A percentile compares a stretch with the other conserved stretches of the same genome.
These are phyloP conservation scores for Elsinoe australis DNA, from an alignment of 2,329 filamentous ascomycete species.

Conservation along the genomic window DNA sequence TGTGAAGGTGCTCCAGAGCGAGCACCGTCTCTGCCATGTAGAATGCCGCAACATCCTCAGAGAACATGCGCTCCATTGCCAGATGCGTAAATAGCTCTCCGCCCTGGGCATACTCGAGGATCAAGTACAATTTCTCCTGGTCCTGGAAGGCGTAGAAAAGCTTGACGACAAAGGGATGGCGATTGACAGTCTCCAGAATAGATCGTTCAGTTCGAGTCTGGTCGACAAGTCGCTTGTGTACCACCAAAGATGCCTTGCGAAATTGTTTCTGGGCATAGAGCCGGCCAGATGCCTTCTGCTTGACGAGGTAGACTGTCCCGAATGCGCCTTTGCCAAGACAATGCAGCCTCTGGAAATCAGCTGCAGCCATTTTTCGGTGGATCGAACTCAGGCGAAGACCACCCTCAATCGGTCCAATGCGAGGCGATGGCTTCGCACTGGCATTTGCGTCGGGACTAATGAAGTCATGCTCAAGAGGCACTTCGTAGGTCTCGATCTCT, in stretches of 20 bases:
- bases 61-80: constrained; percentile 88
- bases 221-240: constrained; percentile 92
- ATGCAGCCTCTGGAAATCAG: constrained; percentile 82
- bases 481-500: constrained; percentile 75
- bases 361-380: constrained; percentile 75
- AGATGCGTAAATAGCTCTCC: constrained; percentile 96
- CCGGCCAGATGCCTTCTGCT: constrained; percentile 76
- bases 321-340: constrained; percentile 96
- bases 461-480: constrained; percentile 77
- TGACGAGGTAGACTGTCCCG: constrained; percentile 88
- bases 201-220: constrained; percentile 95
- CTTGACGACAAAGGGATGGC: constrained; percentile 96
- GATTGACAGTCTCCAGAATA: constrained; percentile 90
- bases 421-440: constrained; percentile 26
- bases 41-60: constrained; percentile 80
- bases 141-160: constrained; percentile 98
- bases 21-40: constrained; percentile 99
- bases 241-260: constrained; percentile 88
- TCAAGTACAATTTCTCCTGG: constrained; percentile 92
- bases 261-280: constrained; percentile 98
- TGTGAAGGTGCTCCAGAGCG: constrained; percentile 86
- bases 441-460: constrained; percentile 53
- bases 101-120: constrained; percentile 94
- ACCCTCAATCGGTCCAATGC: constrained; percentile 39
- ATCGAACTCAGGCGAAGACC: constrained; percentile 47